Conservation (phyloP, 2,329 filamentous ascomycete species). For the Pseudovirgaria hyperparasitica region DNA sequence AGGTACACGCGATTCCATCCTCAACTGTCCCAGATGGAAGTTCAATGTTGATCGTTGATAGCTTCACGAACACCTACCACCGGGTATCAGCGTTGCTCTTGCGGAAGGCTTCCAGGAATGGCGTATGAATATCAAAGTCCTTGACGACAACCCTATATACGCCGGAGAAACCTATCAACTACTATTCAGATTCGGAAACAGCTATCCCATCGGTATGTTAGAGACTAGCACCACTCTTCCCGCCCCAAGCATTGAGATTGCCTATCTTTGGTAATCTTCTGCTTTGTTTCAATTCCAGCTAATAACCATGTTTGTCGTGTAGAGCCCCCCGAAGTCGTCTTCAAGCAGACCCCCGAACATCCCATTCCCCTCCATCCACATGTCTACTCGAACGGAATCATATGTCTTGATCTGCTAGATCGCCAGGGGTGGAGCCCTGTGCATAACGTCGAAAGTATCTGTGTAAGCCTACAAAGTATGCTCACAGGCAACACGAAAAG, state of each 20-base stretch:
- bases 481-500: slow-evolving; percentile 87
- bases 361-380: slow-evolving; percentile 89
- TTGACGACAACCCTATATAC: slow-evolving; percentile 87
- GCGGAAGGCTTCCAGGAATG: slow-evolving; percentile 80
- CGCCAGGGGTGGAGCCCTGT: slow-evolving; percentile 88
- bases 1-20: slow-evolving; percentile 27
- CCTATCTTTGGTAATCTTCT: too few species aligned
- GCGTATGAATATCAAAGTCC: slow-evolving; percentile 81
- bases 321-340: slow-evolving; percentile 94
- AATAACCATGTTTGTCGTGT: neutral
- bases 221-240: slow-evolving; percentile 1
- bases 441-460: slow-evolving; percentile 92
- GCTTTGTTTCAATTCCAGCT: neutral
- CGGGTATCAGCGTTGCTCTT: slow-evolving; percentile 64
- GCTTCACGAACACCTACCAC: slow-evolving; percentile 46
- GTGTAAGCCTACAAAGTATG: slow-evolving; percentile 98
- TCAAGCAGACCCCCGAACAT: slow-evolving; percentile 49
- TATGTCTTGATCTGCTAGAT: slow-evolving; percentile 87
- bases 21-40: slow-evolving; percentile 26
- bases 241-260: too few species aligned
- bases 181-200: slow-evolving; percentile 71
- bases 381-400: slow-evolving; percentile 97
- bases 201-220: slow-evolving; percentile 78
- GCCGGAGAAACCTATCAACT: slow-evolving; percentile 66
- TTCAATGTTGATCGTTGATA: slow-evolving; percentile 13